Evolutionary conservation across 768 basidiomycete genomes (phyloP).

Genomic region (Phlegmacium glaucopus): DNA sequence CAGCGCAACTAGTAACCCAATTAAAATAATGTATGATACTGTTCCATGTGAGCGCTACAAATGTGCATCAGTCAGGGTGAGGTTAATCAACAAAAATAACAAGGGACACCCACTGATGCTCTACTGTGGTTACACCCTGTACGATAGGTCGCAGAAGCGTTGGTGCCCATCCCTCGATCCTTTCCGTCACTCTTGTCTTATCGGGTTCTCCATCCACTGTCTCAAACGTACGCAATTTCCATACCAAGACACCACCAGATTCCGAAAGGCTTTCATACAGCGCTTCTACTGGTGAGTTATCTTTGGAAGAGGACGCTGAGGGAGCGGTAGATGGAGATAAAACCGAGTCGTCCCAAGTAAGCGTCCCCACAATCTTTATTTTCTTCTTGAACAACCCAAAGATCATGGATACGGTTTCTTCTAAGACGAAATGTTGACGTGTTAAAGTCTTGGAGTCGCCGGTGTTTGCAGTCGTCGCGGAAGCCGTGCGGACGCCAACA

Average conservation of each 20-base stretch:
- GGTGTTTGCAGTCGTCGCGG: not conserved
- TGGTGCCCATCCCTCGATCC: slow-evolving; percentile 29
- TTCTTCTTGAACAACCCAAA: slow-evolving; percentile 26
- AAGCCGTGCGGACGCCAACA: slow-evolving; percentile 7
- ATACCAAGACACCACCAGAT: slow-evolving; percentile 19
- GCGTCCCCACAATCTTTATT: slow-evolving; percentile 25
- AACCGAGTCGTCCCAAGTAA: slow-evolving; percentile 29
- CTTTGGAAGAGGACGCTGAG: not conserved
- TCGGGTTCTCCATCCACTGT: slow-evolving; percentile 10
- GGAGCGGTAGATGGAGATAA: slow-evolving; percentile 3
- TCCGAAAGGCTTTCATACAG: slow-evolving; percentile 28
- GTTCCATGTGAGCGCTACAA: slow-evolving; percentile 27
- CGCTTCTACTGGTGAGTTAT: slow-evolving; percentile 12
- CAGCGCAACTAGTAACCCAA: not conserved
- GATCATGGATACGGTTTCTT: slow-evolving; percentile 29
- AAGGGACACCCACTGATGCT: slow-evolving; percentile 23
- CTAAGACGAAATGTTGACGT: slow-evolving; percentile 28
- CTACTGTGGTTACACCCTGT: slow-evolving; percentile 19
- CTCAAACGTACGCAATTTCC: slow-evolving; percentile 30
- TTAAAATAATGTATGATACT: slow-evolving; percentile 25
- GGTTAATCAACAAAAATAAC: not conserved
- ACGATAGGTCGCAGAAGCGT: slow-evolving; percentile 21
- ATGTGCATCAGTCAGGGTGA: not conserved
- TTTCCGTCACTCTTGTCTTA: slow-evolving; percentile 29
- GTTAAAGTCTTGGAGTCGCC: slow-evolving; percentile 2